Percentiles rank a stretch among this genome's conserved stretches.
Conservation (phyloP, 1,139 yeast species). For the Suhomyces maxii region DNA sequence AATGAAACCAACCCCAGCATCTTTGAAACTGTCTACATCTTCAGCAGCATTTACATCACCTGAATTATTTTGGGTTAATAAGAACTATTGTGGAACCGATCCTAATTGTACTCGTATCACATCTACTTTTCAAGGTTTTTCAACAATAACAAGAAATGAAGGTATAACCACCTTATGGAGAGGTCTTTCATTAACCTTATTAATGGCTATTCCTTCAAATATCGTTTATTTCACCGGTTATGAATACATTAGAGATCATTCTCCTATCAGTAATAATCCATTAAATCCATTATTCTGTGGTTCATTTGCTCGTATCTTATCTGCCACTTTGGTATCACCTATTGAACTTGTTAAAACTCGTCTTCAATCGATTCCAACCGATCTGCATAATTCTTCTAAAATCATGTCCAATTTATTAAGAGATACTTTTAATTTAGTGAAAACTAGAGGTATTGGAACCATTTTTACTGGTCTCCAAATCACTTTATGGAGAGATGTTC, state of each 20-base stretch:
- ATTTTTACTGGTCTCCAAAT: conserved; percentile 83
- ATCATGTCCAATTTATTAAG: conserved; percentile 50
- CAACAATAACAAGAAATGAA: conserved; percentile 64
- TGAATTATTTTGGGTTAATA: conserved; percentile 45
- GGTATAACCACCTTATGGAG: conserved; percentile 84
- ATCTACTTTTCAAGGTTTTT: conserved; percentile 74
- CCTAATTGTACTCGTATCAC: conserved; percentile 38
- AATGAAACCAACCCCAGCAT: neutral
- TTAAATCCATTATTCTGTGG: conserved; percentile 87
- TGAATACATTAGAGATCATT: conserved; percentile 75
- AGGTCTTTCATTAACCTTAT: conserved; percentile 76
- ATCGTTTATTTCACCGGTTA: conserved; percentile 94
- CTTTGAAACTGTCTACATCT: conserved; percentile 4
- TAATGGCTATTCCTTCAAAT: conserved; percentile 93
- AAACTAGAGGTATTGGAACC: conserved; percentile 57
- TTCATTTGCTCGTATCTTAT: conserved; percentile 73
- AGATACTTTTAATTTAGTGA: conserved; percentile 59
- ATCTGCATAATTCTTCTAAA: conserved; percentile 23
- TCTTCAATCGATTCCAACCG: conserved; percentile 76
- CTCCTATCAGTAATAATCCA: conserved; percentile 53
- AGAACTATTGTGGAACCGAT: conserved; percentile 37
- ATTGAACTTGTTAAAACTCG: conserved; percentile 84
- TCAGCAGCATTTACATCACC: conserved; percentile 10
- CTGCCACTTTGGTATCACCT: conserved; percentile 88
- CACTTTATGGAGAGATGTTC: conserved; percentile 96